Base-by-base conservation (phyloP, 495 filamentous ascomycete genomes). In the Aspergillus saccharolyticus region DNA sequence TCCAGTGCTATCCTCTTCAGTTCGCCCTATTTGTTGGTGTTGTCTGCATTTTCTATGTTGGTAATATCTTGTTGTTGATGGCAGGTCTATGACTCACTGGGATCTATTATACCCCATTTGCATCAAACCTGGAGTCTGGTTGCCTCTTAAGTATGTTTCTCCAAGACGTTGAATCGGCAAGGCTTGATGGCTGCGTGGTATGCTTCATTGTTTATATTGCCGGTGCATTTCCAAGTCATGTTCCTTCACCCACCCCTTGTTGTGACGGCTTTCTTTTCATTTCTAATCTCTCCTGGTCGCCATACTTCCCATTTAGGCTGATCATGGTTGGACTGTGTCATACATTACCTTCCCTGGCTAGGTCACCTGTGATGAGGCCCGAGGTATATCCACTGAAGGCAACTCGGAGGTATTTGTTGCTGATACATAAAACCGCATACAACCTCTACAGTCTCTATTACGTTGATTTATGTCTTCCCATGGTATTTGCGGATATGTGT, bases 51-150 rank as follows among this genome's bases (percentile, higher is more conserved):
- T 62, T n/a, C n/a, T 43, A 54, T 55, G 28, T 54, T 56, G 47
- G 33, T 51, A 56, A 53, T 42, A 51, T 56, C 6, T 58, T 48
- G 42, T 62, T n/a, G 42, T 59, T 45, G 33, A 60, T 57, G 44
- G 42, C 24, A 42, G 54, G 56, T 54, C 55, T 55, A 48, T 61
- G 42, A 49, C 30, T 56, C 55, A 20, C n/a, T 44, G 52, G 45
- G 51, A 48, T 52, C 47, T 42, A 20, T 62, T 56, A 58, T 62
- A 60, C 52, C 52, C 53, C 53, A 54, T 59, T 59, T 63, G 62
- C 62, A 67, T 67, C 49, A 45, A 59, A 44, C 57, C 51, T 42
- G 65, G 62, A 62, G 65, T 67, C 57, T 53, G 59, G 62, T 61
- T 58, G 42, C 52, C 46, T 65, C 59, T 58, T 52, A 28, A 44